Base-by-base conservation (phyloP, 179 eudicot species). In the Silene noctiflora region DNA sequence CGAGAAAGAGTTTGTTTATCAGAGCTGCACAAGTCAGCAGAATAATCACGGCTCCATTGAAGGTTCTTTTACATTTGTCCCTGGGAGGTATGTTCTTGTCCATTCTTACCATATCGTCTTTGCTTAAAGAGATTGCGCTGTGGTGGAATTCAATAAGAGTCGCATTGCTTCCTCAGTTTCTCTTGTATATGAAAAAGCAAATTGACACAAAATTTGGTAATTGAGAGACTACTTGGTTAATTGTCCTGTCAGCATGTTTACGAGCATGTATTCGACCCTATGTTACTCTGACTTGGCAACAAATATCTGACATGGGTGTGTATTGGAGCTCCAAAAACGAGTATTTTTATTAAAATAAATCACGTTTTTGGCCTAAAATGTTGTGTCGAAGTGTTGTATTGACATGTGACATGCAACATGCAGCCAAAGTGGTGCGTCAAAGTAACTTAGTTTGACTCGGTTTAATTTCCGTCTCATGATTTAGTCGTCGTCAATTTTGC, bases 11-110 rank as follows among this genome's bases (percentile, higher is more conserved):
- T 95, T 93, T 84, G 87, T 95, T 44, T 95, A 95, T 46, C 86
- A 93, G 85, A 95, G 98, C 79, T 89, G 97, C 83, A 48, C 87
- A 29, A 14, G 74, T 71, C 79, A 83, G 56, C 75, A 73, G 21
- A 73, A 78, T 61, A 42, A 80, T 44, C 69, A 79, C 71, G 98
- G 97, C 22, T 95, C 97, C 64, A 79, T 89, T 16, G 99, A 95
- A 81, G 99, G 99, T 76, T 86, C 85, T 67, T 95, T 95, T 74
- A 93, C 90, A 48, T 91, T 88, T 78, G 83, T 93, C 63, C 98
- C 99, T 59, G 99, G 97, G 73, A 95, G 98, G 99, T 94, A 86
- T 72, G 79, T 51, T 6, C 72, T 33, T 44, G 13, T 44, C 10
- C 51, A 22, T 35, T 24, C 19, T 6, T 48, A 24, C 42, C 22